Base-by-base conservation (phyloP, 305 asterid species). In the Lippia alba region DNA sequence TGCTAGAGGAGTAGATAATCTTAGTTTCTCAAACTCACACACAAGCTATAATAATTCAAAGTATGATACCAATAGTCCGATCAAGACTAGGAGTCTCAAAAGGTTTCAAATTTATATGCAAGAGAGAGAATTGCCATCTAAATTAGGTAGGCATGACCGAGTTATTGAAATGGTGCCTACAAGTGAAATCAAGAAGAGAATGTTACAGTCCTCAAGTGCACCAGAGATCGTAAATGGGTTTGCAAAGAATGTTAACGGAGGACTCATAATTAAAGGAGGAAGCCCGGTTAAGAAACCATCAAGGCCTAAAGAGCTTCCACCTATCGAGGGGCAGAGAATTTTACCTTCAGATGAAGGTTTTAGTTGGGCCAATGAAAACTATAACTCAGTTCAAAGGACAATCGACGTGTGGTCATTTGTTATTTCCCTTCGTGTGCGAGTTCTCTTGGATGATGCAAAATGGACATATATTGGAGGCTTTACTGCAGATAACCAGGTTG, bases 351-450 rank as follows among this genome's bases (percentile, higher is more conserved):
- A 91, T 80, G 95, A 91, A 76, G 81, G 79, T 65, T 91, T 89
- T 80, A 87, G 91, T 72, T 89, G 97, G 97, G 91, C 96, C 7
- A 86, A 75, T 51, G 96, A 91, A 50, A 89, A 89, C 57, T 91
- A 91, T 71, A 91, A 89, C 77, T 83, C 89, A 3, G 45, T 79
- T 57, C 96, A 89, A 74, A 82, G 97, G 71, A 86, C 77, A 53
- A 63, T 91, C 57, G 97, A 91, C 70, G 91, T 91, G 65, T 91
- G 97, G 97, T 85, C 95, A 14, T 86, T 82, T 82, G 86, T 87
- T 59, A 79, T 91, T 70, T 86, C 90, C 1, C 64, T 91, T 48
- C 93, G 97, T 49, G 67, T 81, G 2, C 96, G 92, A 58, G 83
- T 91, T 76, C 76, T 83, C 56, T 74, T 87, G 67, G 97, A 91